These are phyloP conservation scores for Fusarium sp. DNA, from an alignment of 2,329 filamentous ascomycete species.

Conservation along the genomic window DNA sequence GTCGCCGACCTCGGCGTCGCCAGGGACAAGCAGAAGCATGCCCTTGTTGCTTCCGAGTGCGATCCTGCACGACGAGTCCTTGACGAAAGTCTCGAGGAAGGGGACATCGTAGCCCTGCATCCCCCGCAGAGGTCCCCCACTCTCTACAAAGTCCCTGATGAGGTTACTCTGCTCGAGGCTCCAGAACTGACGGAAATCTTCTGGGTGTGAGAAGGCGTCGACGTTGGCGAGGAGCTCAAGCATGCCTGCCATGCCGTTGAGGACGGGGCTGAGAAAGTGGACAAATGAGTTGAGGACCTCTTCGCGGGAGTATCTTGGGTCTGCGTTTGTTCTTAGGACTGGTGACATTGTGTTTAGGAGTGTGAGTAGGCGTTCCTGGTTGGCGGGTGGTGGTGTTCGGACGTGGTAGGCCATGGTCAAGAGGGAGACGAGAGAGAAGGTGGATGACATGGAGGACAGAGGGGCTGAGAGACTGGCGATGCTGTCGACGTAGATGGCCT, in stretches of 20 bases:
- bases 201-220: conserved; percentile 48
- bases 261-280: conserved; percentile 48
- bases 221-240: conserved; percentile 49
- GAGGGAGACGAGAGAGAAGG: conserved; percentile 50
- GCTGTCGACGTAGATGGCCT: conserved; percentile 44
- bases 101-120: conserved; percentile 43
- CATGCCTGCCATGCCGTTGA: conserved; percentile 51
- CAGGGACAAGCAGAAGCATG: conserved; percentile 45
- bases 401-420: conserved; percentile 49
- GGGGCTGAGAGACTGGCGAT: conserved; percentile 48
- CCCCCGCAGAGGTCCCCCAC: conserved; percentile 38
- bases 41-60: conserved; percentile 44
- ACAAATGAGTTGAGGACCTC: conserved; percentile 49
- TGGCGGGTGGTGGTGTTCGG: conserved; percentile 40
- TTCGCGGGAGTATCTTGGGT: conserved; percentile 38
- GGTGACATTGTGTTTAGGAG: conserved; percentile 50
- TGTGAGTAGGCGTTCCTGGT: conserved; percentile 49
- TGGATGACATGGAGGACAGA: conserved; percentile 47
- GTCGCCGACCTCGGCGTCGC: conserved; percentile 44
- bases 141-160: conserved; percentile 49
- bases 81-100: conserved; percentile 44
- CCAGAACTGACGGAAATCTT: conserved; percentile 52
- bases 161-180: conserved; percentile 49
- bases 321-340: conserved; percentile 22
- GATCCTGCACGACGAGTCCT: conserved; percentile 43